Base-by-base conservation (phyloP, 2,329 filamentous ascomycete genomes). In the Triangularia verruculosa region DNA sequence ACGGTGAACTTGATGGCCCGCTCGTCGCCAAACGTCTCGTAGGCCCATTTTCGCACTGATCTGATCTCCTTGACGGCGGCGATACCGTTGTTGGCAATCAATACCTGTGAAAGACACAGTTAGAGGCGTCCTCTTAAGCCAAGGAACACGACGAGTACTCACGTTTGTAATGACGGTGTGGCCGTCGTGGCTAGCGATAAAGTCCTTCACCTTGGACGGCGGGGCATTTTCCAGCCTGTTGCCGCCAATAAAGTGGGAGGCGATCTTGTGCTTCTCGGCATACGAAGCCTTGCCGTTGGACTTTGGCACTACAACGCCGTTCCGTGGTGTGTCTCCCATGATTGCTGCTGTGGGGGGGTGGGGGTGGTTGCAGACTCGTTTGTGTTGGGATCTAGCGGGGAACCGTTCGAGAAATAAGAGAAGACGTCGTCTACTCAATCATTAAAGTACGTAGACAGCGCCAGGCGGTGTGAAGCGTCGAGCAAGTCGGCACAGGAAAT, bases 1-100 rank as follows among this genome's bases (percentile, higher is more conserved):
- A 99, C 95, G 68, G 95, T 99, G 82, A 99, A 99, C 77, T 98
- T 93, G 75, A 99, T 97, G 72, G 94, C 95, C 74, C 91, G 88
- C 83, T 99, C 95, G 80, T 99, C 93, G 81, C 95, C 94, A 76
- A 99, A 99, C 7, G 92, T 96, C 82, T 99, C 95, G 88, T 99
- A 99, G 66, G 95, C 95, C 95, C 95, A 99, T 93, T 98, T 99
- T 79, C 95, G 91, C 75, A 99, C 94, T 65, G 94, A 98, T 78
- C 95, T 89, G 77, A 99, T 99, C 80, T 99, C 95, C 81, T 99
- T 99, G 78, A 99, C 95, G 75, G 95, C 95, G 59, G 95, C 95
- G 78, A 99, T 99, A 85, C 95, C 95, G 82, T 99, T 99, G 84
- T 99, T 99, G 77, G 95, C 95, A 79, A 99, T 99, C 69, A 99